Evolutionary conservation across 306 rosid genomes (phyloP).

Genomic region (Inga leiocalycina): DNA sequence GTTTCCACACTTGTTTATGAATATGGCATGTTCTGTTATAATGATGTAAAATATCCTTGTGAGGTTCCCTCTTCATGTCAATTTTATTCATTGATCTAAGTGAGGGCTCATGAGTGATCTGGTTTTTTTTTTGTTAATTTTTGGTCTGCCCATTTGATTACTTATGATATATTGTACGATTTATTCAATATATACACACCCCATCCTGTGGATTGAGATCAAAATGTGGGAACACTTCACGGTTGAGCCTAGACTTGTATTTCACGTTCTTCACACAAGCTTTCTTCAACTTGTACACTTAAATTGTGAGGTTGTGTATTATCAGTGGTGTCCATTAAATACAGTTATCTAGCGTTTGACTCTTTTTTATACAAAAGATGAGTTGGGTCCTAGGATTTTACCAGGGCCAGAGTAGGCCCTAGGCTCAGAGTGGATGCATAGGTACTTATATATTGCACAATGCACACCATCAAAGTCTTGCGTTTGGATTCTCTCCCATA

Average conservation of each 20-base stretch:
- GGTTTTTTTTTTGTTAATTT: not conserved
- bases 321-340: not conserved
- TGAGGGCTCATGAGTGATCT: slow-evolving; percentile 40
- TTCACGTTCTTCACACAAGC: slow-evolving; percentile 9
- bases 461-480: too few relatives aligned
- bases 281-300: slow-evolving; percentile 7
- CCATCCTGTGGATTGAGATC: slow-evolving; percentile 42
- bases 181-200: slow-evolving; percentile 17
- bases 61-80: slow-evolving; percentile 28
- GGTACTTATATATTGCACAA: too few relatives aligned
- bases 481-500: too few relatives aligned
- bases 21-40: slow-evolving; percentile 33
- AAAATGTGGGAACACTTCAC: slow-evolving; percentile 47
- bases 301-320: not conserved
- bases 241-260: slow-evolving; percentile 28
- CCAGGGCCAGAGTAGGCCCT: too few relatives aligned
- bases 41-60: slow-evolving; percentile 43
- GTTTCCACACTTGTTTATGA: slow-evolving; percentile 27
- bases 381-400: too few relatives aligned
- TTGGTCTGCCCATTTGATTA: slow-evolving; percentile 14
- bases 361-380: not conserved
- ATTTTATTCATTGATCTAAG: slow-evolving; percentile 45
- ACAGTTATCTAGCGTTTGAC: not conserved
- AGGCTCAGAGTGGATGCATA: too few relatives aligned
- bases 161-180: slow-evolving; percentile 39